Percentiles rank a stretch among this genome's conserved stretches.
Conservation (phyloP, 192 early-diverging fungal genomes). For the Chytriomyces confervae region DNA sequence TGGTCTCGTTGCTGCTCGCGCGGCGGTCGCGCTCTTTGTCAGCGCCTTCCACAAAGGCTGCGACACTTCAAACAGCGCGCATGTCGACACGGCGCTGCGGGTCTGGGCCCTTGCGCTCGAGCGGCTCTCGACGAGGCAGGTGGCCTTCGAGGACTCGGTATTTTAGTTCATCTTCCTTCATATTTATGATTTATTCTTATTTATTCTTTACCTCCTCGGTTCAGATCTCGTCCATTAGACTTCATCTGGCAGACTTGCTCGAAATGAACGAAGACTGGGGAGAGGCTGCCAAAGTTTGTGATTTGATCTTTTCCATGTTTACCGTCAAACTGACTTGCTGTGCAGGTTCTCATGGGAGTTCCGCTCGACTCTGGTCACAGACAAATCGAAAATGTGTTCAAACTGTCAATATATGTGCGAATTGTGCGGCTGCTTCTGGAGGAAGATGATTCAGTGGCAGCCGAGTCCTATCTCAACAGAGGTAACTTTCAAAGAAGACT, state of each 20-base stretch:
- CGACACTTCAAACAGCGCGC: not conserved
- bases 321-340: too few relatives aligned
- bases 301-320: too few relatives aligned
- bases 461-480: slow-evolving; percentile 84
- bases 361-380: slow-evolving; percentile 90
- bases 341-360: slow-evolving; percentile 77
- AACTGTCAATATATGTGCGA: slow-evolving; percentile 81
- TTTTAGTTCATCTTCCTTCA: not conserved
- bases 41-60: slow-evolving; percentile 46
- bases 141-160: slow-evolving; percentile 86
- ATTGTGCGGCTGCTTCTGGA: slow-evolving; percentile 86
- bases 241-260: slow-evolving; percentile 75
- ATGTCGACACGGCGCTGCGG: slow-evolving; percentile 44
- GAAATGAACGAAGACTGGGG: slow-evolving; percentile 77
- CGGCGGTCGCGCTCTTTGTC: slow-evolving; percentile 76
- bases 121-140: slow-evolving; percentile 71
- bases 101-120: slow-evolving; percentile 73
- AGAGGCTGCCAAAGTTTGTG: slow-evolving; percentile 72
- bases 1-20: slow-evolving; percentile 77
- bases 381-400: slow-evolving; percentile 63
- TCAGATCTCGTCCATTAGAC: slow-evolving; percentile 72
- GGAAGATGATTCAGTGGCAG: slow-evolving; percentile 79
- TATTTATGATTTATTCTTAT: not conserved
- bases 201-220: not conserved
- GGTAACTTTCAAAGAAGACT: slow-evolving; percentile 64